Percentiles rank a stretch among this genome's conserved stretches.
Evolutionary conservation across 768 basidiomycete species (phyloP).

Genomic region (Mycena metata): DNA sequence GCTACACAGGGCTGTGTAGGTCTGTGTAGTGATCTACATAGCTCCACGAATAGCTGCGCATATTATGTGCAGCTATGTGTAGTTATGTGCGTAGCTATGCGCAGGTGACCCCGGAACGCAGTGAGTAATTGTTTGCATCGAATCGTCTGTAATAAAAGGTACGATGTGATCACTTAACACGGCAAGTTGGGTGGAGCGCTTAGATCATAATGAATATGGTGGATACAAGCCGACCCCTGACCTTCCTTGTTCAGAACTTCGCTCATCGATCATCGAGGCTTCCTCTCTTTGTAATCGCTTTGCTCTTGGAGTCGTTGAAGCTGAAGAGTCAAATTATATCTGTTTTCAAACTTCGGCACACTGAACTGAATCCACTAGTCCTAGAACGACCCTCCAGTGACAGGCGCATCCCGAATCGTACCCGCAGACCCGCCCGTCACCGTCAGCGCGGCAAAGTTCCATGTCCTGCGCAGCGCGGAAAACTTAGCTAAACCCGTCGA

Average conservation of each 20-base stretch:
- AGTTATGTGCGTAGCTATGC: no score
- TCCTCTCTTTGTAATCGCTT: slow-evolving; percentile 11
- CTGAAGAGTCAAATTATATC: slow-evolving; percentile 11
- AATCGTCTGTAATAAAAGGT: slow-evolving; percentile 12
- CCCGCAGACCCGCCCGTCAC: slow-evolving; percentile 37
- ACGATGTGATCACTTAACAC: slow-evolving; percentile 15
- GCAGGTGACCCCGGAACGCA: no score
- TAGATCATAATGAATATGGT: slow-evolving; percentile 6
- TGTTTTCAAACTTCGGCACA: slow-evolving; percentile 10
- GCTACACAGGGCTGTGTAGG: no score
- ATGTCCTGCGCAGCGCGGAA: slow-evolving; percentile 26
- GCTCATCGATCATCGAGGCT: slow-evolving; percentile 3
- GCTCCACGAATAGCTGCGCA: no score
- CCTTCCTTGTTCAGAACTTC: slow-evolving; percentile 12
- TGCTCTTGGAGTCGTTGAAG: slow-evolving; percentile 16
- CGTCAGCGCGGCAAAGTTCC: slow-evolving; percentile 37
- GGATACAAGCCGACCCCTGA: slow-evolving; percentile 14
- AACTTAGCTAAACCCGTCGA: slow-evolving; percentile 10
- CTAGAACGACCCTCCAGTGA: slow-evolving; percentile 38
- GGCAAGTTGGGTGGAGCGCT: slow-evolving; percentile 11
- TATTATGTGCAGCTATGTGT: no score
- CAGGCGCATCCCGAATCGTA: slow-evolving; percentile 34
- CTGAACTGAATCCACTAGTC: slow-evolving; percentile 14
- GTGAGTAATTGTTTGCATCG: slow-evolving; percentile 7
- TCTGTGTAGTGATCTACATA: no score